Evolutionary conservation across 306 rosid genomes (phyloP).

Genomic region (Prunus mongolica): DNA sequence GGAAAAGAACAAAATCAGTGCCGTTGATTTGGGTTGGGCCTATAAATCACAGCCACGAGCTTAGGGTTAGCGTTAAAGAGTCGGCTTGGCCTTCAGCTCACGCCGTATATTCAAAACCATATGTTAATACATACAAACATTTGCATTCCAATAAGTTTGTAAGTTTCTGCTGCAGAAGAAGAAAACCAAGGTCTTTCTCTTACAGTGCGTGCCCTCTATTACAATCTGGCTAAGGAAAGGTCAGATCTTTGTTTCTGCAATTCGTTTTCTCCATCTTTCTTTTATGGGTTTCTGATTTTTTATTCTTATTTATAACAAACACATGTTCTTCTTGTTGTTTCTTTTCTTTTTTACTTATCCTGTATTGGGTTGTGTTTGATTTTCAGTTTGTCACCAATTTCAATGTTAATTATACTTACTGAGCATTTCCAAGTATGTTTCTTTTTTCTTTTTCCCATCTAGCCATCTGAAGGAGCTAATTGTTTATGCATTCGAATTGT

Average conservation of each 20-base stretch:
- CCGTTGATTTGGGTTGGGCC: slow-evolving; percentile 14
- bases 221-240: slow-evolving; percentile 40
- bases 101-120: slow-evolving; percentile 18
- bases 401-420: not conserved
- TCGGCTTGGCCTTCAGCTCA: slow-evolving; percentile 1
- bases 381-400: not conserved
- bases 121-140: not conserved
- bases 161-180: not conserved
- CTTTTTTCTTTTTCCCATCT: not conserved
- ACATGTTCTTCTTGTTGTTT: not conserved
- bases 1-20: not conserved
- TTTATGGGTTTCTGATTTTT: slow-evolving; percentile 18
- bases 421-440: not conserved
- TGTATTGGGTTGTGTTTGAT: not conserved
- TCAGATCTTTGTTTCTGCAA: slow-evolving; percentile 19
- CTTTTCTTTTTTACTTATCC: not conserved
- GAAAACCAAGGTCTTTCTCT: not conserved
- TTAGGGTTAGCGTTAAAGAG: slow-evolving; percentile 14
- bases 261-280: not conserved
- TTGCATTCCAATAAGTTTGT: not conserved
- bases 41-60: slow-evolving; percentile 1
- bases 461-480: not conserved
- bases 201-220: not conserved
- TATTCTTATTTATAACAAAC: not conserved
- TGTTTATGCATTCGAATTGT: not conserved